Evolutionary conservation across 148 eudicot species (phyloP).

Genomic region (Salicornia ramosissima): DNA sequence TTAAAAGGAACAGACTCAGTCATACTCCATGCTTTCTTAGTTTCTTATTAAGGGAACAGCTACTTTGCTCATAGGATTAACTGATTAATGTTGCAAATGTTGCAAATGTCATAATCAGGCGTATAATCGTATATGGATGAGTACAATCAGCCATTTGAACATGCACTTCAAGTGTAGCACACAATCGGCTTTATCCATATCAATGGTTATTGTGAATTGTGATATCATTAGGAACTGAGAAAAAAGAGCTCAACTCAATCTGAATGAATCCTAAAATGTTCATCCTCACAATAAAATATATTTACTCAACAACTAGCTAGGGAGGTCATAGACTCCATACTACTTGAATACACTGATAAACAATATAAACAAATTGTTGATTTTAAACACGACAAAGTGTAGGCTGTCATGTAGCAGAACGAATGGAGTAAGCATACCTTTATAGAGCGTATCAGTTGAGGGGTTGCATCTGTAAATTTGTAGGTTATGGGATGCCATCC

Average conservation of each 20-base stretch:
- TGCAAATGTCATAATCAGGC: not conserved
- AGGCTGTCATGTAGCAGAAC: not conserved
- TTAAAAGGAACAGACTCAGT: no score
- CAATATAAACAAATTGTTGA: not conserved
- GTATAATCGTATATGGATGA: not conserved
- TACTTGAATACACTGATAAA: not conserved
- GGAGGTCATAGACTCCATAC: not conserved
- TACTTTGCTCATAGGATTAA: not conserved
- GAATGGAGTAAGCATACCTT: constrained; percentile 48
- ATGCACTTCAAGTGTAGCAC: not conserved
- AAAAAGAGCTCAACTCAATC: not conserved
- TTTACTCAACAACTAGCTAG: not conserved
- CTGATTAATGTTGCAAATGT: no score
- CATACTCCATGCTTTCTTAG: no score
- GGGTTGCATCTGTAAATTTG: constrained; percentile 84
- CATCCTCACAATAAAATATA: not conserved
- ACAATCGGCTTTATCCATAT: not conserved
- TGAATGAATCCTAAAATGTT: not conserved
- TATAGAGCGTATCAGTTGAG: constrained; percentile 60
- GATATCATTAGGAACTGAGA: not conserved
- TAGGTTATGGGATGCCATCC: constrained; percentile 97
- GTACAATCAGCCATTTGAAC: not conserved
- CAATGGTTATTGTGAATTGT: not conserved
- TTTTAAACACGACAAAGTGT: not conserved
- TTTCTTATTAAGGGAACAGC: not conserved